Base-by-base conservation (phyloP, 2,329 filamentous ascomycete species). In the Anthostomella pinea region DNA sequence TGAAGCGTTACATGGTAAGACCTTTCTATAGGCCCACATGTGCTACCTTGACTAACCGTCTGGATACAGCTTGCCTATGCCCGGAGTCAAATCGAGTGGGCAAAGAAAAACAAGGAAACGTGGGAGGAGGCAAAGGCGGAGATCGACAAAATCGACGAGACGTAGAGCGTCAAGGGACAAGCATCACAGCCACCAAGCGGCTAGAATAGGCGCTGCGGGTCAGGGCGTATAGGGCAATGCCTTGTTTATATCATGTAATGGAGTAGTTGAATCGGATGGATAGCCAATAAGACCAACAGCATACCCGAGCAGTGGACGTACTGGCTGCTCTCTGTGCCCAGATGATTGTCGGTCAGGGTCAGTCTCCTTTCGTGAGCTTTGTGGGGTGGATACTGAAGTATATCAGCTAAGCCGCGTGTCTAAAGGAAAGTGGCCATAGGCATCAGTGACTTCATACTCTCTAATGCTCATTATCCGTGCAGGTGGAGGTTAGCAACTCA, bases 1-100 rank as follows among this genome's bases (percentile, higher is more conserved):
- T 98, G 55, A 83, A 82, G 57, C 80, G 87, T 46, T 97, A 97
- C 62, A 98, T 98, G 93, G 93, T 96, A 69, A 68, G 85, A 8
- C 16, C 21, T 32, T 42, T 3, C 8, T 20, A 33, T 14, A 28
- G 11, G 7, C 5, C 15, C 20, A 14, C 21, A 19, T 9, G n/a
- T 18, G 8, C 13, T 25, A 15, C 11, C 9, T 6, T n/a, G n/a
- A 25, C 41, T 37, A 46, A 41, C 16, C 5, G 22, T 7, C 59
- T 47, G 8, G 15, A 11, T 28, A 18, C 52, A 95, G 90, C 79
- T 95, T 54, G 87, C 87, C 20, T 96, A 95, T 63, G 90, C 90
- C 9, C 87, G 86, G 62, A 91, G 85, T 62, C 90, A 96, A 59
- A 81, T 96, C 42, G 87, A 95, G 60, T 96, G 90, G 90, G 91